phyloP scores from a whole-genome alignment of 139 green algal species.

The Auxenochlorella protothecoides region DNA sequence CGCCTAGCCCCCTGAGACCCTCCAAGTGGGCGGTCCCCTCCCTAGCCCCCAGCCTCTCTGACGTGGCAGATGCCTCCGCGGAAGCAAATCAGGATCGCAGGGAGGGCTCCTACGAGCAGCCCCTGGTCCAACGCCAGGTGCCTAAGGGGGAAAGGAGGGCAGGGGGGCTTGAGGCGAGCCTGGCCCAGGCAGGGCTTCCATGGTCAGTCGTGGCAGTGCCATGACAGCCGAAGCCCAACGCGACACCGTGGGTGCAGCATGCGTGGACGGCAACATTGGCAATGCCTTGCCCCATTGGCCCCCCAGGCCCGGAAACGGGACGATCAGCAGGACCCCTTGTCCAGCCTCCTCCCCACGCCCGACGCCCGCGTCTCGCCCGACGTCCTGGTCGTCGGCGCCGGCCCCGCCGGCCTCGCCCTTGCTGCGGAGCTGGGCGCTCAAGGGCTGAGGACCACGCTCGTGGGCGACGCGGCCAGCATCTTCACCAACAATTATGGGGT shows the following conservation, averaged over 20 bases:
- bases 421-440: slow-evolving; percentile 67
- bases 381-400: slow-evolving; percentile 72
- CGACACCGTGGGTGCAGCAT: background rate
- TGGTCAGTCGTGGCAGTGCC: no score
- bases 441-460: slow-evolving; percentile 61
- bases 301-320: slow-evolving; percentile 58
- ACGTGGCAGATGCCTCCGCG: no score
- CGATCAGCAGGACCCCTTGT: slow-evolving; percentile 41
- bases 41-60: no score
- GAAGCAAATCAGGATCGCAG: slow-evolving; percentile 44
- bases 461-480: slow-evolving; percentile 33
- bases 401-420: slow-evolving; percentile 81
- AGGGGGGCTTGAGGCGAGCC: background rate
- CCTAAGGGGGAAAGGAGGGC: background rate
- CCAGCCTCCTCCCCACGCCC: slow-evolving; percentile 30
- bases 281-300: background rate
- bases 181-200: background rate
- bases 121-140: slow-evolving; percentile 49
- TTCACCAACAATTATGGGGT: slow-evolving; percentile 96
- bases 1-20: no score
- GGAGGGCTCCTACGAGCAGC: slow-evolving; percentile 47
- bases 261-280: background rate
- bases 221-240: no score
- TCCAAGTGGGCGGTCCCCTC: no score
- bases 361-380: slow-evolving; percentile 30